Percentiles rank a stretch among this genome's conserved stretches.
Conservation (phyloP, 1,284 basidiomycete species). For the Tilletia caries region DNA sequence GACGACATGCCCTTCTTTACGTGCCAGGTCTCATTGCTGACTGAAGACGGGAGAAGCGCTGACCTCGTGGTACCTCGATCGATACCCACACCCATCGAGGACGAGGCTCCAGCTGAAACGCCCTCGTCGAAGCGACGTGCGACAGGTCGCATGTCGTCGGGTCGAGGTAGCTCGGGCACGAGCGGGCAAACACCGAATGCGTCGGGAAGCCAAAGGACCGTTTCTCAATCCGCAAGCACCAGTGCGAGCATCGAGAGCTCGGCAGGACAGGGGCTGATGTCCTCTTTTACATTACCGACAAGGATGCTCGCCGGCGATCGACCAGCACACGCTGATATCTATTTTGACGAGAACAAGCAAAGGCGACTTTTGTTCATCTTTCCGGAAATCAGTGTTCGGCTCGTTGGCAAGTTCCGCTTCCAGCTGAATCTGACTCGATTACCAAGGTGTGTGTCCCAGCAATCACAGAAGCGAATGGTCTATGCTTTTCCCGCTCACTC, state of each 20-base stretch:
- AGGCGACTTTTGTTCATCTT: slow-evolving; percentile 31
- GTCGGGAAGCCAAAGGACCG: neutral
- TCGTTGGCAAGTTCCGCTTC: slow-evolving; percentile 31
- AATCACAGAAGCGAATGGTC: too few relatives aligned
- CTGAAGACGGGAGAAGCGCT: slow-evolving; percentile 23
- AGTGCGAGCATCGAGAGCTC: neutral
- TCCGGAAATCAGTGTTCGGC: slow-evolving; percentile 36
- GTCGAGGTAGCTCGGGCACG: slow-evolving; percentile 18
- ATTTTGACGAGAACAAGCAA: slow-evolving; percentile 11
- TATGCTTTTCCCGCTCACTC: too few relatives aligned
- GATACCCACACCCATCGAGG: neutral
- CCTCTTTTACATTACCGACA: slow-evolving; percentile 13
- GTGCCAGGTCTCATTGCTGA: slow-evolving; percentile 34
- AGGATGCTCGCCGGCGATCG: slow-evolving; percentile 3
- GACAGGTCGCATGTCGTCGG: neutral
- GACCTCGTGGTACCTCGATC: slow-evolving; percentile 26
- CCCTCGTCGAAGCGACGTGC: neutral
- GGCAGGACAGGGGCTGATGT: too few relatives aligned
- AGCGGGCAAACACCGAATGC: slow-evolving; percentile 4
- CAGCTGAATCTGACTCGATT: slow-evolving; percentile 29
- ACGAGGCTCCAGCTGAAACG: neutral
- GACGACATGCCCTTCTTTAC: slow-evolving; percentile 33
- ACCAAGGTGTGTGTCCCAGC: slow-evolving; percentile 19
- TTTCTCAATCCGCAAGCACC: neutral
- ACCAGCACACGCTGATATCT: slow-evolving; percentile 7